Evolutionary conservation across 352 stramenopile genomes (phyloP), one percentile per base, ranked within the genome.

Genomic region (Saprolegnia parasitica): DNA sequence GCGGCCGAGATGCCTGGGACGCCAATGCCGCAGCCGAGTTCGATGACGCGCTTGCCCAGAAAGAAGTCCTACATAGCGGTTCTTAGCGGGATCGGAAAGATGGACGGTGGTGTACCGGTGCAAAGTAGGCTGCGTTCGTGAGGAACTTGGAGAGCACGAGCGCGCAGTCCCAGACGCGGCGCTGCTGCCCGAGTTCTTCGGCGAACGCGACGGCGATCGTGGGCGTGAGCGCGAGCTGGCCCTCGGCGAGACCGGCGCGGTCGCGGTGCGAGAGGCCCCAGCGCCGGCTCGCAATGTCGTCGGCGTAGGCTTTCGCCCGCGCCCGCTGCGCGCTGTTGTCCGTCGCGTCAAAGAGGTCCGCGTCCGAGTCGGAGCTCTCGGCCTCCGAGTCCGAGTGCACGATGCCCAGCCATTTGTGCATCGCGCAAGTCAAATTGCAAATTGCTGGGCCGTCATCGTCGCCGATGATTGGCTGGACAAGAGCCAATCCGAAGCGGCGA

Each of bases 101-200:
- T 56, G 50, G 39, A 47, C 20, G 20, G 26, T 18, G 20, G 24
- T 55, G 4, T 60, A 73, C 71, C 71, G 61, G 24, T 11, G 75
- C 42, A 50, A 85, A 87, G 46, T 73, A 80, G 18, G 21, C 40
- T 9, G 75, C 47, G 23, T 79, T 74, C 5, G 72, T 67, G 23
- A 87, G 68, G 40, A 87, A 83, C 70, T 81, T 82, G 64, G 79
- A 76, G 46, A 87, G 58, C 57, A 87, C 77, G 26, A 87, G 65
- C 26, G 79, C 79, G 35, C 79, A 87, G 52, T 87, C 79, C 79
- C 79, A 87, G 3, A 87, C 79, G 45, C 84, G 82, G 57, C 78
- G 78, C 56, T 87, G 79, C 55, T 87, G 79, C 9, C 79, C 79
- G 58, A 85, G 76, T 55, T 82, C 78, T 73, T 87, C 79, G 35